Base-by-base conservation (phyloP, 495 filamentous ascomycete species). In the Penicillium mononematosum region DNA sequence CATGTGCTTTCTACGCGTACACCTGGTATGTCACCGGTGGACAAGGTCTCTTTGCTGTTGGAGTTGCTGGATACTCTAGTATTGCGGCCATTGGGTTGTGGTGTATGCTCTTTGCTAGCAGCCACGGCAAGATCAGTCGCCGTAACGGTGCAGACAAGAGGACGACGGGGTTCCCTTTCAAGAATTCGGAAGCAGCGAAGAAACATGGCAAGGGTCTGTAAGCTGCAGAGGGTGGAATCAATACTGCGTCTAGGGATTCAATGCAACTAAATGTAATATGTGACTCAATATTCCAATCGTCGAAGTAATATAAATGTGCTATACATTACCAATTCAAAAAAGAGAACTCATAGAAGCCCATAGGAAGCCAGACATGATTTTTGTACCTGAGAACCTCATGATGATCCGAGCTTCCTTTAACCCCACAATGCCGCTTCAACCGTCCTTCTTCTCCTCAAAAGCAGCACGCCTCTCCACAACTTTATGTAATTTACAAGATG, bases 101-200 rank as follows among this genome's bases (percentile, higher is more conserved):
- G 89, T 85, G 85, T 60, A 60, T 91, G 49, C 63, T 95, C 41
- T 96, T 95, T 66, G 89, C 80, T 1, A 86, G 76, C 39, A 83
- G 80, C 22, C 72, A 82, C 59, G 84, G 82, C 2, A 73, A 76
- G 50, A 86, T 91, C 48, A 87, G 81, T 64, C 76, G 81, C 57
- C 83, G 81, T 69, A 93, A 88, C 0, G 89, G 89, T 0, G 88
- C 84, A 5, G 91, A 94, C 67, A 89, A 90, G 76, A 79, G 88
- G 65, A 90, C 83, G 14, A 83, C 86, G 56, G 87, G 88, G 25
- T 96, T 86, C 65, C 91, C 91, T n/a, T 95, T 81, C 62, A 62
- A 61, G 31, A 81, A 81, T 53, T 56, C 59, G 1, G 76, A 80
- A 56, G 83, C 83, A 47, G 80, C 78, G 46, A 88, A 85, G 74